Conservation (phyloP, 495 filamentous ascomycete genomes). For the Mytilinidion resinicola region DNA sequence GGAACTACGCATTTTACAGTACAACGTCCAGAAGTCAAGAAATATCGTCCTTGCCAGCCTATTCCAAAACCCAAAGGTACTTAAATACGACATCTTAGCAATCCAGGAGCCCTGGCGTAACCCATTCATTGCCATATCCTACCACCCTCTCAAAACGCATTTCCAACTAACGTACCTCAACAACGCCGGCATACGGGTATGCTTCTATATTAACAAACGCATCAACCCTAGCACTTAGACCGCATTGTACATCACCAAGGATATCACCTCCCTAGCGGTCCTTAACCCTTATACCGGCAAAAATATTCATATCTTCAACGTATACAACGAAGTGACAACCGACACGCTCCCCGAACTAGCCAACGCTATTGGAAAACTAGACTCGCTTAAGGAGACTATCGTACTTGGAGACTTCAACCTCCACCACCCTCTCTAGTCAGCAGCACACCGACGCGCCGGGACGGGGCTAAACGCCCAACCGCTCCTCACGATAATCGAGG, state of each 20-base stretch:
- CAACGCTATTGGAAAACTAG: background rate
- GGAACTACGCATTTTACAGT: too few species aligned
- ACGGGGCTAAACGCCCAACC: background rate
- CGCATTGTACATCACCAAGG: constrained; percentile 6
- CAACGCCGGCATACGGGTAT: constrained; percentile 7
- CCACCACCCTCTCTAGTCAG: background rate
- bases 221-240: constrained; percentile 16
- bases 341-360: background rate
- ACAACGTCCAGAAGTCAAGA: constrained; percentile 21
- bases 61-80: too few species aligned
- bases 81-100: too few species aligned
- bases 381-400: background rate
- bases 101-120: constrained; percentile 28
- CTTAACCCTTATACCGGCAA: constrained; percentile 6
- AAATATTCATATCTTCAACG: too few species aligned
- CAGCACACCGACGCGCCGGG: background rate
- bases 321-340: constrained; percentile 11
- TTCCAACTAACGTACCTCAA: constrained; percentile 16
- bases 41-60: constrained; percentile 14
- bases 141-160: background rate
- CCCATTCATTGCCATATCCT: constrained; percentile 14
- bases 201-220: constrained; percentile 21
- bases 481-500: background rate
- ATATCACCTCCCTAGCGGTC: constrained; percentile 15
- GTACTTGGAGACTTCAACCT: constrained; percentile 5